A percentile compares a stretch with the other conserved stretches of the same genome.
These are phyloP conservation scores for Aspergillus clavatus DNA, from an alignment of 2,329 filamentous ascomycete genomes.

Conservation along the genomic window DNA sequence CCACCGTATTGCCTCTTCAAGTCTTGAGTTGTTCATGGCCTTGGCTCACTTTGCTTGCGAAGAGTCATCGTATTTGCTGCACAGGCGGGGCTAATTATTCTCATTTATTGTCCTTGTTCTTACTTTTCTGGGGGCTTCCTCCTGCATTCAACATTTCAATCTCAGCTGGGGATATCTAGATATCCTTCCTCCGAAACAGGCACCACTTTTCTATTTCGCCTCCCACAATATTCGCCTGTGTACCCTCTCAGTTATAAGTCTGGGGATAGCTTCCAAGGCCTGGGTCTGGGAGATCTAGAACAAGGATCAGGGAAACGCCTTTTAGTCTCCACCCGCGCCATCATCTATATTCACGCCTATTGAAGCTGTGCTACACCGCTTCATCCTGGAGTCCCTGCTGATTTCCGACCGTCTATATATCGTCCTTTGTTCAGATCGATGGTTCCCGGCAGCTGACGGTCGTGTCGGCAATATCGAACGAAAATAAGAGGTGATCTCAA, in stretches of 20 bases:
- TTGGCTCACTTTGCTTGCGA: not conserved
- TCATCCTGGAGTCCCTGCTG: slow-evolving; percentile 11
- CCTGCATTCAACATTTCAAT: not conserved
- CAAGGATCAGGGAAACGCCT: not conserved
- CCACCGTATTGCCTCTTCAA: slow-evolving; percentile 2
- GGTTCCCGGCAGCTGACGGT: slow-evolving; percentile 11
- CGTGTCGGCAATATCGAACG: not conserved
- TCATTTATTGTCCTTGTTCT: no score
- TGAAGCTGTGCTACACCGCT: slow-evolving; percentile 19
- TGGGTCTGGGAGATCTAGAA: slow-evolving; percentile 6
- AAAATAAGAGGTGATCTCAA: not conserved
- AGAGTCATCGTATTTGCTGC: slow-evolving; percentile 1
- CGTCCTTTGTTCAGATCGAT: slow-evolving; percentile 5
- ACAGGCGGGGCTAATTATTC: not conserved
- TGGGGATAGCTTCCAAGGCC: not conserved
- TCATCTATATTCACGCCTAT: slow-evolving; percentile 15
- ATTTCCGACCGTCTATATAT: slow-evolving; percentile 4
- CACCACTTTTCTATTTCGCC: slow-evolving; percentile 3
- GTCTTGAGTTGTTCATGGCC: slow-evolving; percentile 1
- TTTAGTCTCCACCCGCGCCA: not conserved
- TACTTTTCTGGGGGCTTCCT: not conserved
- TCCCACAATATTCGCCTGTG: not conserved
- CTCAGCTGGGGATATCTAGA: not conserved
- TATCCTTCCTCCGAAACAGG: not conserved
- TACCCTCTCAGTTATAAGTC: not conserved